Evolutionary conservation across 2,329 filamentous ascomycete genomes (phyloP).

Genomic region (Purpureocillium takamizusanense): DNA sequence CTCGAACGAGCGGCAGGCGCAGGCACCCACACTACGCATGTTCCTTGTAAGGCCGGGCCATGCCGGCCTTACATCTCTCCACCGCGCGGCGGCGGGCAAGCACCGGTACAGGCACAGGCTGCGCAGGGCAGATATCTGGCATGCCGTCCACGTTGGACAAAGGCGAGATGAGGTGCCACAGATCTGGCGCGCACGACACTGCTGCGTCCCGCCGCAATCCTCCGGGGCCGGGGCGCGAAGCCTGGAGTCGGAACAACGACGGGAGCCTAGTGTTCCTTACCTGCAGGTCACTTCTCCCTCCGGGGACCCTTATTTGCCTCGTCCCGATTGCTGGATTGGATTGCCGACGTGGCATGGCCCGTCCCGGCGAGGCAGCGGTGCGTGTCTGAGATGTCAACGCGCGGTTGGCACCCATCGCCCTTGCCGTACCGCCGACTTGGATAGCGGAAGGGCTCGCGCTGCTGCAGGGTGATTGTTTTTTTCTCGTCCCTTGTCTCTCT

Average conservation of each 20-base stretch:
- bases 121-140: conserved; percentile 1
- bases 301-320: conserved; percentile 2
- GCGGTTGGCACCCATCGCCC: conserved; percentile 9
- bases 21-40: too few species aligned
- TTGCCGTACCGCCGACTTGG: conserved; percentile 23
- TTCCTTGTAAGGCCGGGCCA: too few species aligned
- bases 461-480: conserved; percentile 11
- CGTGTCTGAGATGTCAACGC: conserved; percentile 20
- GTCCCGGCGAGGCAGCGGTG: conserved; percentile 1
- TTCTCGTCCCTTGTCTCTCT: conserved; percentile 1
- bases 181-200: conserved; percentile 23
- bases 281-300: background rate
- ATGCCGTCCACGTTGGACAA: conserved; percentile 15
- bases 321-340: conserved; percentile 1
- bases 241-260: conserved; percentile 3
- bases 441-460: conserved; percentile 16
- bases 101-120: too few species aligned
- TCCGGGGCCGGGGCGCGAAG: conserved; percentile 14
- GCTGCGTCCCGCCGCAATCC: conserved; percentile 24
- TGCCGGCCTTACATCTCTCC: too few species aligned
- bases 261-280: background rate
- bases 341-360: conserved; percentile 4
- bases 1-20: too few species aligned
- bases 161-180: conserved; percentile 31
- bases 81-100: too few species aligned